phyloP scores from a whole-genome alignment of 2,329 filamentous ascomycete species.

The Alternaria triticina region DNA sequence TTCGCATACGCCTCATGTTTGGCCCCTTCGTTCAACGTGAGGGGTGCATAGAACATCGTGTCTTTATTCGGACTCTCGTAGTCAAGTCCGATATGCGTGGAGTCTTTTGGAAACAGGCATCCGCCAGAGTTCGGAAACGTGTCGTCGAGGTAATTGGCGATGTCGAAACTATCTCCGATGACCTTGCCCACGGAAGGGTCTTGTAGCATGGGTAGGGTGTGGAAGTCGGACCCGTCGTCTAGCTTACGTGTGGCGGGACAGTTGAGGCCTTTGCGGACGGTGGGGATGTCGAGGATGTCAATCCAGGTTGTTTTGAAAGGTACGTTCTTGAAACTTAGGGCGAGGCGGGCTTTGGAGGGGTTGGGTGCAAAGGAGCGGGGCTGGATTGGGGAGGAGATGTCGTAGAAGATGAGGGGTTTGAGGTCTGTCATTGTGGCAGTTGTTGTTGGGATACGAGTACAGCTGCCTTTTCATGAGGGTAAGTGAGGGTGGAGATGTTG shows the following conservation, averaged over 20 bases:
- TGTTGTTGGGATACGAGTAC: background rate
- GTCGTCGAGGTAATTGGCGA: conserved; percentile 65
- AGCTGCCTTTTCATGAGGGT: background rate
- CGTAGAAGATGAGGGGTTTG: conserved; percentile 53
- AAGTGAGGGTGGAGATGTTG: background rate
- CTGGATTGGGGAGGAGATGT: conserved; percentile 53
- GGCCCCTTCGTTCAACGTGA: conserved; percentile 34
- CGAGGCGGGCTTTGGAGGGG: conserved; percentile 59
- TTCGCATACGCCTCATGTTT: conserved; percentile 40
- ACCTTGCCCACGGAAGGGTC: conserved; percentile 52
- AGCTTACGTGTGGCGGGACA: conserved; percentile 61
- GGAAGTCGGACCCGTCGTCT: conserved; percentile 63
- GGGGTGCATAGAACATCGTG: conserved; percentile 36
- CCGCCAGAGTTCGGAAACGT: conserved; percentile 57
- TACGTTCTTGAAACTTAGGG: conserved; percentile 58
- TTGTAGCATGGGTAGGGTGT: conserved; percentile 65
- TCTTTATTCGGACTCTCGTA: conserved; percentile 45
- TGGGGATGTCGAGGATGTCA: conserved; percentile 55
- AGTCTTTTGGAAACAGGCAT: conserved; percentile 56
- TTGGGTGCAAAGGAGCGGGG: conserved; percentile 56
- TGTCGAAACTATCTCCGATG: conserved; percentile 70
- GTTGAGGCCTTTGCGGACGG: conserved; percentile 56
- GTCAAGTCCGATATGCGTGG: background rate
- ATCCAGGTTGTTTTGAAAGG: conserved; percentile 62
- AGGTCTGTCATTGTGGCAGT: conserved; percentile 29